Evolutionary conservation across 2,329 filamentous ascomycete species (phyloP).

Genomic region (Nemania diffusa): DNA sequence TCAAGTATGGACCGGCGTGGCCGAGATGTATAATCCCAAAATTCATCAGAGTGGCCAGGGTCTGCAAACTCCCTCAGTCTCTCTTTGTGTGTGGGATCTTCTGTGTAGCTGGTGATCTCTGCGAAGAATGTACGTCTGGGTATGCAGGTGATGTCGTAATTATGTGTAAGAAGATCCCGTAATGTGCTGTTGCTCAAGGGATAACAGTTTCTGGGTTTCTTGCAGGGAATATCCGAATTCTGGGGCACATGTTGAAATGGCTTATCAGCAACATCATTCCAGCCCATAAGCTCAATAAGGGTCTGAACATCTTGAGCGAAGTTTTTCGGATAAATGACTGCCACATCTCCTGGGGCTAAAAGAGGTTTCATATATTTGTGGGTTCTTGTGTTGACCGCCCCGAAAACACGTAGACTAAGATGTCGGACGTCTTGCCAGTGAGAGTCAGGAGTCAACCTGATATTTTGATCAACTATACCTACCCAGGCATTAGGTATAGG

Average conservation of each 20-base stretch:
- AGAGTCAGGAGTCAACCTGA: constrained; percentile 74
- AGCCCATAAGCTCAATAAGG: constrained; percentile 82
- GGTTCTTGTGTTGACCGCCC: constrained; percentile 14
- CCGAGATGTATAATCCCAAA: constrained; percentile 94
- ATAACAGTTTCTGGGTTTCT: constrained; percentile 46
- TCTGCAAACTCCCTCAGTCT: constrained; percentile 85
- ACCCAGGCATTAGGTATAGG: constrained; percentile 66
- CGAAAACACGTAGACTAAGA: constrained; percentile 67
- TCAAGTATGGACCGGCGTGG: constrained; percentile 92
- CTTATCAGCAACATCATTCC: constrained; percentile 77
- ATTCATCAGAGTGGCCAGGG: constrained; percentile 84
- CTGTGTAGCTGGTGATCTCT: constrained; percentile 78
- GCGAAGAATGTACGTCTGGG: constrained; percentile 89
- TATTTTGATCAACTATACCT: constrained; percentile 72
- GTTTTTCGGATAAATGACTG: constrained; percentile 89
- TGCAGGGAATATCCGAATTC: constrained; percentile 27
- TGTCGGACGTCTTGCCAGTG: constrained; percentile 97
- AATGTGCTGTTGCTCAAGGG: constrained; percentile 66
- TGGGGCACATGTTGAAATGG: constrained; percentile 57
- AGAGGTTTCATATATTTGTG: constrained; percentile 42
- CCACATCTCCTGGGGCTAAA: constrained; percentile 78
- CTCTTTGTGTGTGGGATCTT: constrained; percentile 77
- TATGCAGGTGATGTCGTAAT: constrained; percentile 89
- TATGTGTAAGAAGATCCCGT: constrained; percentile 79
- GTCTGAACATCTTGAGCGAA: constrained; percentile 81